Conservation (phyloP, 768 basidiomycete genomes). For the Hygrocybe coccinea region DNA sequence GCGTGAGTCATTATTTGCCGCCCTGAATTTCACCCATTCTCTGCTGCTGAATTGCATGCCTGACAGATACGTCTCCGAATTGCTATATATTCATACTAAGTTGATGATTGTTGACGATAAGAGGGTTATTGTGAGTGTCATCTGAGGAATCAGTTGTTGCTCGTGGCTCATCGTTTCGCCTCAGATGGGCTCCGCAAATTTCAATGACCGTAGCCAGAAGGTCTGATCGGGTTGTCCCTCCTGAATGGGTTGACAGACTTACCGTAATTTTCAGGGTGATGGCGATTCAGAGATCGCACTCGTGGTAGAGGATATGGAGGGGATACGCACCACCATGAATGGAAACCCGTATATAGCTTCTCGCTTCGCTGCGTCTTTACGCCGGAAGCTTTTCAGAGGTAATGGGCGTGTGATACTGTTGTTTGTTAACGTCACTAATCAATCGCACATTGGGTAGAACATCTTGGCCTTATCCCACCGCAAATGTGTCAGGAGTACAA, state of each 20-base stretch:
- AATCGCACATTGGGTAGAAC: conserved; percentile 45
- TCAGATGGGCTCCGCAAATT: conserved; percentile 89
- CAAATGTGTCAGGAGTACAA: conserved; percentile 45
- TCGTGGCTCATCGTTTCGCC: background rate
- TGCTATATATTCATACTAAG: conserved; percentile 82
- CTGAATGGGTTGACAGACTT: background rate
- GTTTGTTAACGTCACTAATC: conserved; percentile 5
- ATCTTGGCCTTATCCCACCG: conserved; percentile 79
- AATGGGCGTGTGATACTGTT: conserved; percentile 9
- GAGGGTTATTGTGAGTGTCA: conserved; percentile 69
- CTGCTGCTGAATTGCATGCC: conserved; percentile 13
- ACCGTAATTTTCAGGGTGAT: conserved; percentile 53
- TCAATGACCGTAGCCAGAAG: conserved; percentile 85
- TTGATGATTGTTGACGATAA: conserved; percentile 94
- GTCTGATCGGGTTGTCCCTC: conserved; percentile 25
- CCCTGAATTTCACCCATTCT: background rate
- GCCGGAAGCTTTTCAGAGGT: conserved; percentile 83
- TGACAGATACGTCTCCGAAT: conserved; percentile 71
- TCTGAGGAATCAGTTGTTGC: background rate
- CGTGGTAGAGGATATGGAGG: conserved; percentile 84
- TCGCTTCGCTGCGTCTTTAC: conserved; percentile 78
- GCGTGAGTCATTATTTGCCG: conserved; percentile 51
- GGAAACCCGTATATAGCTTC: conserved; percentile 66
- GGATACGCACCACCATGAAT: conserved; percentile 72
- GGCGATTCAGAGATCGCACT: conserved; percentile 94